phyloP scores from a whole-genome alignment of 257 asterid genomes.

The Petunia axillaris region DNA sequence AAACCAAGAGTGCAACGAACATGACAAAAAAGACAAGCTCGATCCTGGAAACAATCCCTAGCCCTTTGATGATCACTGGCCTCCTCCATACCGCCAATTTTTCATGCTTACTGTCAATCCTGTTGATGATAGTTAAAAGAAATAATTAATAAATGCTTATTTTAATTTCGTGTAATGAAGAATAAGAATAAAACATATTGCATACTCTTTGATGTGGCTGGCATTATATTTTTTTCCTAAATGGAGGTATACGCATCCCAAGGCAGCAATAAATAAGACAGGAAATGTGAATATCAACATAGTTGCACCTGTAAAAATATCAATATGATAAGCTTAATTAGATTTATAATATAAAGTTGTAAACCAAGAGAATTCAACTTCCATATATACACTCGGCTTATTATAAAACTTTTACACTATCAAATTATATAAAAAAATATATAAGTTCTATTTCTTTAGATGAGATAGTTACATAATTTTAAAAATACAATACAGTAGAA shows the following conservation, averaged over 20 bases:
- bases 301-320: constrained; percentile 59
- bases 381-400: too few relatives aligned
- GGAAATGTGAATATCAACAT: constrained; percentile 89
- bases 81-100: constrained; percentile 46
- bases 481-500: too few relatives aligned
- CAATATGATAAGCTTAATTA: not conserved
- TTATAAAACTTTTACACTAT: too few relatives aligned
- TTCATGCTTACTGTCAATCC: constrained; percentile 25
- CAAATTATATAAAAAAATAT: not conserved
- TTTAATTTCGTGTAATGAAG: too few relatives aligned
- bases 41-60: constrained; percentile 69
- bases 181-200: not conserved
- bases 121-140: not conserved
- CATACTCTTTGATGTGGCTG: not conserved
- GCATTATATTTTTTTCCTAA: constrained; percentile 50
- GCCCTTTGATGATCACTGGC: constrained; percentile 69
- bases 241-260: constrained; percentile 80
- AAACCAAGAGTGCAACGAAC: constrained; percentile 68
- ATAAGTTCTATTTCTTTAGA: too few relatives aligned
- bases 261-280: constrained; percentile 76
- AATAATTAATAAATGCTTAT: not conserved
- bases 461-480: too few relatives aligned
- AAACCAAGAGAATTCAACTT: not conserved
- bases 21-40: constrained; percentile 61
- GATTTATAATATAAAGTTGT: too few relatives aligned